Base-by-base conservation (phyloP, 768 basidiomycete species). In the Tulasnella sp. region DNA sequence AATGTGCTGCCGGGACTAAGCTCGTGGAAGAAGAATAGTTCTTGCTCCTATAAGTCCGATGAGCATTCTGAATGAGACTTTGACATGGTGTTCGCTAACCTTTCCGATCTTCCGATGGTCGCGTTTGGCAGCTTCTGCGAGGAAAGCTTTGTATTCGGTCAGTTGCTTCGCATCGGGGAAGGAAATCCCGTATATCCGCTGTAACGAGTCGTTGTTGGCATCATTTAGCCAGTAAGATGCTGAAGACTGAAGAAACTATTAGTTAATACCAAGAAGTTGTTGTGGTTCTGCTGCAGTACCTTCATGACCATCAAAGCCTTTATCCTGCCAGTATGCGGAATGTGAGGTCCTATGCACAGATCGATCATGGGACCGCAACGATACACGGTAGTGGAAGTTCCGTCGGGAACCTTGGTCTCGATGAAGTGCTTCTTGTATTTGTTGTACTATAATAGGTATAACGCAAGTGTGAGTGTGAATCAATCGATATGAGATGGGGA, bases 291-390 rank as follows among this genome's bases (percentile, higher is more conserved):
- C n/a, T 4, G 53, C 9, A 72, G 50, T 54, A 88, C 92, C 77
- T 99, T 99, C 63, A 92, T 94, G 66, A 99, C 79, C 81, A 95
- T 91, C 70, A 98, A 82, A 0, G 95, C 85, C 78, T 98, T 99
- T 76, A 99, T 97, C 68, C 84, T 88, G 45, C 94, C 94, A 2
- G 96, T 97, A 73, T 98, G 91, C 11, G 96, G 95, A 61, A 99
- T 90, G 71, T 99, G 96, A 23, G 96, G 96, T 30, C 96, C 96
- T 38, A 94, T 78, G 68, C 96, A 99, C 38, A 99, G 79, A 73
- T 99, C 96, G 58, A 99, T 84, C 86, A 99, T 92, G 42, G 96
- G 94, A 32, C 96, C 96, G 70, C 96, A 98, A 52, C 95, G 88
- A 75, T 98, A 99, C 17, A 99, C 93, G 9, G 96, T 99, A 45